Percentiles rank a stretch among this genome's conserved stretches.
These are phyloP conservation scores for Psilocybe tampanensis DNA, from an alignment of 768 basidiomycete genomes.

Conservation along the genomic window DNA sequence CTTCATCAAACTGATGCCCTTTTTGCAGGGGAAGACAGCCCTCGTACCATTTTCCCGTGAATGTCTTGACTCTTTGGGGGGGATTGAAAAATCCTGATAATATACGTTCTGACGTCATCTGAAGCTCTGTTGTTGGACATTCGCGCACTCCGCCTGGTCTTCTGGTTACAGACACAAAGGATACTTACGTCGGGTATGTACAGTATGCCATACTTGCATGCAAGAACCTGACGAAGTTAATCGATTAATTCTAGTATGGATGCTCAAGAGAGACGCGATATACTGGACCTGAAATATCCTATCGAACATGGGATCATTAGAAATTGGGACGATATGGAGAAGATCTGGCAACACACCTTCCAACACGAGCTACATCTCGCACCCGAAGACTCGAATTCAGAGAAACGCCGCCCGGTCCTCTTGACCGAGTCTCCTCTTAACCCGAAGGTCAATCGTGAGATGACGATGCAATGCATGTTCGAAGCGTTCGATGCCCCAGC, in stretches of 20 bases:
- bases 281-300: slow-evolving; percentile 90
- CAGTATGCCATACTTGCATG: not conserved
- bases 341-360: slow-evolving; percentile 95
- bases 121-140: slow-evolving; percentile 89
- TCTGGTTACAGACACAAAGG: slow-evolving; percentile 96
- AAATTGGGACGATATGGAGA: slow-evolving; percentile 98
- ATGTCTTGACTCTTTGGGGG: slow-evolving; percentile 31
- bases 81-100: not conserved
- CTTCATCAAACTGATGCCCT: too few species aligned
- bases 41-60: slow-evolving; percentile 93
- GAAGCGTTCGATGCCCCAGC: slow-evolving; percentile 90
- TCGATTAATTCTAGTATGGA: slow-evolving; percentile 33
- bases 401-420: slow-evolving; percentile 88
- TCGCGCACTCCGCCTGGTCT: slow-evolving; percentile 93
- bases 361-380: slow-evolving; percentile 94
- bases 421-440: slow-evolving; percentile 86
- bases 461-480: slow-evolving; percentile 93
- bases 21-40: slow-evolving; percentile 83
- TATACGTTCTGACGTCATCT: slow-evolving; percentile 1
- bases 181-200: slow-evolving; percentile 92
- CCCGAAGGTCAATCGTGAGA: slow-evolving; percentile 86
- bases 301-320: slow-evolving; percentile 93
- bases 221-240: not conserved
- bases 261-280: slow-evolving; percentile 71
- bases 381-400: too few species aligned